Conservation (phyloP, 1,284 basidiomycete species). For the Anthracocystis walkeri region DNA sequence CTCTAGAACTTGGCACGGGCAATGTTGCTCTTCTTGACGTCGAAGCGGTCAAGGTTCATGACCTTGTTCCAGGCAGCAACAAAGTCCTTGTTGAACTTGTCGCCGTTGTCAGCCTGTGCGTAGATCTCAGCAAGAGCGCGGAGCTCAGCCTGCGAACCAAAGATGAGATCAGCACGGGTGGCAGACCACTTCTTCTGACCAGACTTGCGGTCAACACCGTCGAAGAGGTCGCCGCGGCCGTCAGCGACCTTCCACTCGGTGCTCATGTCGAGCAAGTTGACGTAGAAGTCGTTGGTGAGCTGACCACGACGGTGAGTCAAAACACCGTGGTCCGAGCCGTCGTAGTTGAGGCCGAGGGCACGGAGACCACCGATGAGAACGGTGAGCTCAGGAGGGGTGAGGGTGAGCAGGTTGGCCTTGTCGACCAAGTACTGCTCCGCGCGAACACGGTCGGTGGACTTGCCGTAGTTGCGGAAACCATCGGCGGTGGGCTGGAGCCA, state of each 20-base stretch:
- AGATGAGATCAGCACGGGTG: constrained; percentile 41
- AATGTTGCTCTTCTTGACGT: constrained; percentile 50
- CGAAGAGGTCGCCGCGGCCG: constrained; percentile 35
- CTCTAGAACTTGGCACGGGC: constrained; percentile 38
- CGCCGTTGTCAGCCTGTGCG: constrained; percentile 44
- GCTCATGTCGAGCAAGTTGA: constrained; percentile 50
- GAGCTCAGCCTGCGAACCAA: constrained; percentile 43
- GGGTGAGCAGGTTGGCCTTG: constrained; percentile 45
- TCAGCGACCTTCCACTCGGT: constrained; percentile 48
- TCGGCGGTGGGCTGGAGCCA: constrained; percentile 42
- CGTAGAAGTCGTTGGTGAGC: constrained; percentile 47
- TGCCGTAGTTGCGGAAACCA: constrained; percentile 44
- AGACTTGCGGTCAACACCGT: constrained; percentile 44
- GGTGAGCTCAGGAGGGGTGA: constrained; percentile 39
- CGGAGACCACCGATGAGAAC: constrained; percentile 50
- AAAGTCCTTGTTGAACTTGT: constrained; percentile 47
- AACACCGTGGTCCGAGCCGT: constrained; percentile 38
- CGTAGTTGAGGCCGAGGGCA: constrained; percentile 42
- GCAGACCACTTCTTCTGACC: constrained; percentile 51
- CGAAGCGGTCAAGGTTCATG: constrained; percentile 47
- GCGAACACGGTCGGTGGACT: constrained; percentile 38
- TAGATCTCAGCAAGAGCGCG: constrained; percentile 39
- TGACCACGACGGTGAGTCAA: constrained; percentile 35
- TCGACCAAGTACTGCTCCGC: constrained; percentile 43
- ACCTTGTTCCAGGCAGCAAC: constrained; percentile 48